A percentile compares a stretch with the other conserved stretches of the same genome.
Conservation (phyloP, 192 early-diverging fungal species). For the Haplosporangium gracile region DNA sequence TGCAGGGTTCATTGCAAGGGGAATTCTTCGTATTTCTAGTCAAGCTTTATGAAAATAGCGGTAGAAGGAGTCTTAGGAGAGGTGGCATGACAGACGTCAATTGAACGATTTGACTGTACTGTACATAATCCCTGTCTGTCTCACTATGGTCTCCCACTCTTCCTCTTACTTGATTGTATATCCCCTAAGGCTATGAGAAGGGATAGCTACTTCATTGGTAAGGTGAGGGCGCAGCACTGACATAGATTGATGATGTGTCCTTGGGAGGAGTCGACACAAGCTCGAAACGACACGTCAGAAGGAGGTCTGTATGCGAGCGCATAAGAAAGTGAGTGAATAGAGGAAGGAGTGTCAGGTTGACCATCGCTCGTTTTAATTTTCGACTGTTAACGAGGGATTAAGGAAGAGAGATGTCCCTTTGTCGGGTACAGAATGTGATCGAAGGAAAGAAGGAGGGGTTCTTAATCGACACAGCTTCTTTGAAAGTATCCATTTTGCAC, state of each 20-base stretch:
- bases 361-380: too few species aligned
- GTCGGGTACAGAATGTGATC: too few species aligned
- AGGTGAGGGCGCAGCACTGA: neutral
- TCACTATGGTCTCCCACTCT: neutral
- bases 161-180: neutral
- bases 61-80: neutral
- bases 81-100: neutral
- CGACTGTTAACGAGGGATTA: too few species aligned
- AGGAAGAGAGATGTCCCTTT: too few species aligned
- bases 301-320: too few species aligned
- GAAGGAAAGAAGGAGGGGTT: too few species aligned
- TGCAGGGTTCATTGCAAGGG: neutral
- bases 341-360: neutral
- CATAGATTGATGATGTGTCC: neutral
- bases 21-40: neutral
- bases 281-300: neutral
- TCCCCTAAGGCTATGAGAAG: neutral
- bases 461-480: too few species aligned
- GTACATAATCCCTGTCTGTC: too few species aligned
- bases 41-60: neutral
- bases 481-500: too few species aligned
- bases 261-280: neutral
- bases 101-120: neutral
- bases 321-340: too few species aligned
- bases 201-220: neutral